phyloP scores from a whole-genome alignment of 23 red algal species.

The Chondrus crispus region DNA sequence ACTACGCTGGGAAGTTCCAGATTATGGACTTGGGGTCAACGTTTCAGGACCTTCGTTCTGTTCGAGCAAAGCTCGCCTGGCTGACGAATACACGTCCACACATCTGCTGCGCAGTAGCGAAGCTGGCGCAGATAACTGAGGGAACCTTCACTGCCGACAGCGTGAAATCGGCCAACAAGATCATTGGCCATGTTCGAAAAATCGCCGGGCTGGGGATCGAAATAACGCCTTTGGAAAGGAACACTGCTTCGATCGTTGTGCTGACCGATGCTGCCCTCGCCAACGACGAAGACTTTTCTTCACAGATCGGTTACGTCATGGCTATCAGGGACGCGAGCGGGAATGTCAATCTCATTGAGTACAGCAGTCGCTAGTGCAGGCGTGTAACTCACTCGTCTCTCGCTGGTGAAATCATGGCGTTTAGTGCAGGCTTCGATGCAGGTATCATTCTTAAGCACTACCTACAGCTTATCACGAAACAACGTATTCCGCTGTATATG shows the following conservation, averaged over 20 bases:
- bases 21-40: background rate
- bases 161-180: background rate
- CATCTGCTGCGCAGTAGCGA: background rate
- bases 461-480: background rate
- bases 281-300: background rate
- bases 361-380: background rate
- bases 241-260: background rate
- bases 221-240: background rate
- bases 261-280: background rate
- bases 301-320: background rate
- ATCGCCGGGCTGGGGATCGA: background rate
- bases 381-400: background rate
- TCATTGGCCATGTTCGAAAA: background rate
- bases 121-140: background rate
- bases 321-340: background rate
- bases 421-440: background rate
- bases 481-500: background rate
- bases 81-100: background rate
- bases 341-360: background rate
- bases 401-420: background rate
- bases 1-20: background rate
- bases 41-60: background rate
- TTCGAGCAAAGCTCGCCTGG: background rate
- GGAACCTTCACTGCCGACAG: background rate
- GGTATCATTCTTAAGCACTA: background rate